These are phyloP conservation scores for Secale cereale DNA, from an alignment of 176 grass and related monocot genomes.

Conservation along the genomic window DNA sequence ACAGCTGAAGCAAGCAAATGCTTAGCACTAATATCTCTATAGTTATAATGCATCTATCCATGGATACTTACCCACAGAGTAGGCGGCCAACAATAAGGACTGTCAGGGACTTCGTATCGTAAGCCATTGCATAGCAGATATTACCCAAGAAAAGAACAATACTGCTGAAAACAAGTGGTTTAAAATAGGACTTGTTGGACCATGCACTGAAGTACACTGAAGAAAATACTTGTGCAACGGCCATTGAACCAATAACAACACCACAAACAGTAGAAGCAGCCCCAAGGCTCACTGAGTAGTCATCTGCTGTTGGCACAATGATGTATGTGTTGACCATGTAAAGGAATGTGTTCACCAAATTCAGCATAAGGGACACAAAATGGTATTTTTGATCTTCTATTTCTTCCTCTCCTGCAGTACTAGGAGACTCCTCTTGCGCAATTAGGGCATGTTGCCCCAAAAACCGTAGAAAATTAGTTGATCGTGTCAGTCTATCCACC, in stretches of 20 bases:
- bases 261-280: constrained; percentile 91
- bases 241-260: constrained; percentile 93
- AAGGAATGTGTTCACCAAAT: constrained; percentile 89
- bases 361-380: constrained; percentile 81
- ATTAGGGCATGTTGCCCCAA: constrained; percentile 89
- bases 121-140: constrained; percentile 73
- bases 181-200: constrained; percentile 93
- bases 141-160: constrained; percentile 83
- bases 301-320: constrained; percentile 87
- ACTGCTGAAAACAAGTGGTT: constrained; percentile 86
- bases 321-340: constrained; percentile 99
- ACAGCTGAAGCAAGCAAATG: not conserved
- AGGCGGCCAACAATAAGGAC: constrained; percentile 71
- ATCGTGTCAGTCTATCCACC: constrained; percentile 65
- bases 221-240: constrained; percentile 86
- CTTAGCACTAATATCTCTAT: not conserved
- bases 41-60: not conserved
- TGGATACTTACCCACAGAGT: constrained; percentile 70
- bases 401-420: constrained; percentile 64
- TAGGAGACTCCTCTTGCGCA: constrained; percentile 69
- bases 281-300: constrained; percentile 87
- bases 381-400: constrained; percentile 81
- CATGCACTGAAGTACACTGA: constrained; percentile 91
- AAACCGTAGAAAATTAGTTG: constrained; percentile 86
- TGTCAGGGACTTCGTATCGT: constrained; percentile 69